Percentiles rank a stretch among this genome's conserved stretches.
Conservation (phyloP, 768 basidiomycete species). For the Lyophyllum semitale region DNA sequence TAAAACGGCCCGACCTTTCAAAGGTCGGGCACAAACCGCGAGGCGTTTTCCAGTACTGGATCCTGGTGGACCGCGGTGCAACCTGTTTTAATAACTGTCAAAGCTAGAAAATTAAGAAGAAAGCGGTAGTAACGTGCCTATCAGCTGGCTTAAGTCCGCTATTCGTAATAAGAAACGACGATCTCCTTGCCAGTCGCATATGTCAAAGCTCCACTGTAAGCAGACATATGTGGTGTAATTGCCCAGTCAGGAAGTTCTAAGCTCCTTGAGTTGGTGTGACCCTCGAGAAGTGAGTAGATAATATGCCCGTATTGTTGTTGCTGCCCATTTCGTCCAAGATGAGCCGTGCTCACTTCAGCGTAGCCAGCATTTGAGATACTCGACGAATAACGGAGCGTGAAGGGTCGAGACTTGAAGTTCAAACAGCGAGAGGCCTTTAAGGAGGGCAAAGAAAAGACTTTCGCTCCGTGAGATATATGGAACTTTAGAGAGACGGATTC, state of each 20-base stretch:
- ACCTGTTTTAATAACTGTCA: no score
- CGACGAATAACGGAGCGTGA: not conserved
- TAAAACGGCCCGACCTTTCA: no score
- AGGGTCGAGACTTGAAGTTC: not conserved
- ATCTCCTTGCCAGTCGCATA: slow-evolving; percentile 1
- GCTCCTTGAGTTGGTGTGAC: not conserved
- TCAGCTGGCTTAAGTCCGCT: no score
- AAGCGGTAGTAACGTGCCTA: no score
- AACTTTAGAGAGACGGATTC: not conserved
- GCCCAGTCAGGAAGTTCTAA: not conserved
- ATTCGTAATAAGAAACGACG: slow-evolving; percentile 1
- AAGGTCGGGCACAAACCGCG: no score
- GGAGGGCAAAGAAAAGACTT: not conserved
- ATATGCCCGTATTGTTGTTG: not conserved
- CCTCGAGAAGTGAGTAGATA: not conserved
- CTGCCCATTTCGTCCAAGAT: not conserved
- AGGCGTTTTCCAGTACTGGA: no score
- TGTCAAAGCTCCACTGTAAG: slow-evolving; percentile 1
- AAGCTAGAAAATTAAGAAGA: no score
- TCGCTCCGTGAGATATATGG: not conserved
- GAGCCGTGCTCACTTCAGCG: not conserved
- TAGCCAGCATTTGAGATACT: not conserved
- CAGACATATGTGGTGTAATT: not conserved
- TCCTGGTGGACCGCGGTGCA: no score
- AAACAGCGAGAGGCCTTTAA: not conserved